Evolutionary conservation across 164 flowering plant genomes (phyloP), one percentile per base, ranked within the genome.

Genomic region (Chimonanthus praecox): DNA sequence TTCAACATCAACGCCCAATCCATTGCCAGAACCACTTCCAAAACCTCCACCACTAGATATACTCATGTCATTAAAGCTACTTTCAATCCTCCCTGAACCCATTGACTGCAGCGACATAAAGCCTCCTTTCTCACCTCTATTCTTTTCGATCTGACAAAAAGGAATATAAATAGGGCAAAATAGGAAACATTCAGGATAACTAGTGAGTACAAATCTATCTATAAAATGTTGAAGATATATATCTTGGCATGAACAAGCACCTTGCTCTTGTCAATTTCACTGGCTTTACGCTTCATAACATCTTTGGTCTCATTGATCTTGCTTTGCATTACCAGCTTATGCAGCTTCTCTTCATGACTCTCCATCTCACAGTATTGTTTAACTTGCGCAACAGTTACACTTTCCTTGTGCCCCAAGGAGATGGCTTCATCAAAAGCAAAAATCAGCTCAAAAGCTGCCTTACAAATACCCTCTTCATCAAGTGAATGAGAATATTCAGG

Each of bases 361-460:
- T 95, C 99, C 99, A 95, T 95, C 80, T 95, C 99, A 88, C 98
- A 94, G 81, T 92, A 95, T 74, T 95, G 98, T 83, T 89, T 94
- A 69, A 95, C 98, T 80, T 92, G 97, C 15, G 97, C 86, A 83
- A 89, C 88, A 16, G 97, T 90, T 51, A 95, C 95, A 87, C 85
- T 90, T 84, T 96, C 99, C 85, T 85, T 96, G 89, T 96, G 98
- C 64, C 99, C 99, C 75, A 96, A 89, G 66, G 94, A 92, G 73
- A 96, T 96, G 73, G 88, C 97, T 85, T 94, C 99, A 77, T 96
- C 99, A 82, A 94, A 94, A 43, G 98, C 91, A 90, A 96, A 96
- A 66, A 94, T 87, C 80, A 96, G 83, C 86, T 96, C 99, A 86
- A 96, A 96, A 64, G 97, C 97, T 58, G 87, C 78, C 81, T 78